Base-by-base conservation (phyloP, 257 asterid species). In the Lycium ferocissimum region DNA sequence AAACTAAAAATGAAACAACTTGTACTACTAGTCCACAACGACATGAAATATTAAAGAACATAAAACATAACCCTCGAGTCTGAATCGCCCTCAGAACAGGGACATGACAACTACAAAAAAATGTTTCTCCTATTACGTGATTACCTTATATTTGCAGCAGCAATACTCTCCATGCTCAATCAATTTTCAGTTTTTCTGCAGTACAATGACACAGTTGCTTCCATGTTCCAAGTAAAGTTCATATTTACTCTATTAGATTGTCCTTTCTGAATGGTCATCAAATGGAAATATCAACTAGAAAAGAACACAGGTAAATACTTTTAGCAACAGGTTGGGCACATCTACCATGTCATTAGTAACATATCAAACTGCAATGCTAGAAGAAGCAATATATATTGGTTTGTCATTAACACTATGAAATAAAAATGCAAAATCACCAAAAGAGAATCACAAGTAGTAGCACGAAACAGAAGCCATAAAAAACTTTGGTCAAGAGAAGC, bases 401-500 rank as follows among this genome's bases (percentile, higher is more conserved):
- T 71, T 71, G 54, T 71, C 79, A 45, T 73, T n/a, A 47, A 53
- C 59, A 45, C 47, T 73, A 38, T 47, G 80, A 47, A 47, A 67
- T 7, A 5, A 67, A 37, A 67, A 35, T 7, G 76, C 76, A 67
- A 67, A 37, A 67, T 37, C 76, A 35, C 9, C 72, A 26, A 35
- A 15, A 67, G 26, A 22, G 15, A 76, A 49, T 26, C 63, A 76
- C 14, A 2, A 76, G 43, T 4, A 76, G 63, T 76, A 76, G 38
- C n/a, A 76, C 62, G 9, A 22, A 47, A 47, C 58, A n/a, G 72
- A 65, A 65, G 40, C 18, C n/a, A 6, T 14, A 17, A 18, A 40
- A 40, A 17, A 58, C 3, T 1, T 58, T 58, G 65, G 18, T 58
- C 10, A 67, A 37, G 45, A 66, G 58, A 72, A 73, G 81, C 43